Evolutionary conservation across 208 protist genomes (phyloP).

Genomic region (Trichomonas vaginalis): DNA sequence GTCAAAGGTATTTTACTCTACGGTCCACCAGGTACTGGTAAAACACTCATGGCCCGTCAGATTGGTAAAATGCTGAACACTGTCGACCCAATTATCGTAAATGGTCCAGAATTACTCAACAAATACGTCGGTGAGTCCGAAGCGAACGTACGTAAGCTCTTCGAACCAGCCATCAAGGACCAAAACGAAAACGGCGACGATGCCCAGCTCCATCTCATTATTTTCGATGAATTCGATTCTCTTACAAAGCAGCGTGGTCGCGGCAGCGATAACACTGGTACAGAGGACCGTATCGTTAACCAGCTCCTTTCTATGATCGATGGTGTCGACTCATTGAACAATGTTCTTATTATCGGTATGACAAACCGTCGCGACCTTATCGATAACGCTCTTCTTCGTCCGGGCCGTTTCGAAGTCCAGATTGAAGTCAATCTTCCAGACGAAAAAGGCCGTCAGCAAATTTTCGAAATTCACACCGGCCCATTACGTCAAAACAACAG

Average conservation of each 20-base stretch:
- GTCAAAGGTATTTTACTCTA: conserved; percentile 89
- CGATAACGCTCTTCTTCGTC: conserved; percentile 93
- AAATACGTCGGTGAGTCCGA: conserved; percentile 82
- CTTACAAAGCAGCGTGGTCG: conserved; percentile 88
- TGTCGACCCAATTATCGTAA: conserved; percentile 72
- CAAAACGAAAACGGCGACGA: conserved; percentile 34
- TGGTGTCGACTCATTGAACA: conserved; percentile 86
- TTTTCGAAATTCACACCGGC: conserved; percentile 94
- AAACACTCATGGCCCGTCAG: conserved; percentile 97
- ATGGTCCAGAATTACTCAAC: conserved; percentile 92
- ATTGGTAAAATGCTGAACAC: conserved; percentile 95
- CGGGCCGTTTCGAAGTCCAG: conserved; percentile 93
- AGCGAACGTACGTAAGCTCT: conserved; percentile 96
- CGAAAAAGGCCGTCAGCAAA: conserved; percentile 81
- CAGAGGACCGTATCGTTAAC: conserved; percentile 85
- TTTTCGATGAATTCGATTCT: conserved; percentile 99
- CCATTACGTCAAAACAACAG: conserved; percentile 52
- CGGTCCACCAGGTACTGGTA: conserved; percentile 95
- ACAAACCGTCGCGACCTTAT: conserved; percentile 97
- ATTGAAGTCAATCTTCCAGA: conserved; percentile 89
- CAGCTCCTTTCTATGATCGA: conserved; percentile 97
- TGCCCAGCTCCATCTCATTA: conserved; percentile 89
- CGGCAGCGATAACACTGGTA: conserved; percentile 70
- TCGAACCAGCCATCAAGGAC: conserved; percentile 85
- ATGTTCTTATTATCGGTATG: conserved; percentile 98